Conservation (phyloP, 108 stramenopile genomes). For the Nannochloropsis gaditana region DNA sequence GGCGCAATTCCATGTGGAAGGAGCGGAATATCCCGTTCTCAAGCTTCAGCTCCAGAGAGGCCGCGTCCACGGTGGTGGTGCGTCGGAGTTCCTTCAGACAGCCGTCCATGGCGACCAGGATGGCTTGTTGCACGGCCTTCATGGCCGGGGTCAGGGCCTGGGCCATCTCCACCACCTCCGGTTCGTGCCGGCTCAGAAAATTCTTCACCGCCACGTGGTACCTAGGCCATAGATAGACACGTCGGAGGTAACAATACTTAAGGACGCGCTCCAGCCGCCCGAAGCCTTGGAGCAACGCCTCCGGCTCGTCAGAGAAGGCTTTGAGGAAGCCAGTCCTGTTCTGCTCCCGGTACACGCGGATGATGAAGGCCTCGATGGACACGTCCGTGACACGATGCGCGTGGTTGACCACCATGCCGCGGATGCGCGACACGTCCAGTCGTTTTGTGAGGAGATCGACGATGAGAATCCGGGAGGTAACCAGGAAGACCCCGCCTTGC, state of each 20-base stretch:
- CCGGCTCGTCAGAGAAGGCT: constrained; percentile 84
- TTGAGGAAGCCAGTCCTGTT: constrained; percentile 78
- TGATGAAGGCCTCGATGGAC: constrained; percentile 90
- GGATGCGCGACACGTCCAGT: constrained; percentile 63
- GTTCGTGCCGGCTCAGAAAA: constrained; percentile 66
- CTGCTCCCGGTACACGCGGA: constrained; percentile 75
- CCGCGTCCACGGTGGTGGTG: background rate
- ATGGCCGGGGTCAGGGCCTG: constrained; percentile 73
- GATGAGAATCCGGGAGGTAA: constrained; percentile 90
- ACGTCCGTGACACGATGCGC: constrained; percentile 81
- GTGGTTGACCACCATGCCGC: constrained; percentile 81
- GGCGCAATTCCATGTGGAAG: constrained; percentile 71
- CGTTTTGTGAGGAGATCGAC: constrained; percentile 80
- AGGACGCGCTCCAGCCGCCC: constrained; percentile 77
- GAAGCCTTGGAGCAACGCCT: constrained; percentile 71
- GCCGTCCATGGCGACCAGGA: constrained; percentile 73
- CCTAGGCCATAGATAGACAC: constrained; percentile 83
- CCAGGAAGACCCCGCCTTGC: constrained; percentile 65
- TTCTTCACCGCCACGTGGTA: constrained; percentile 73
- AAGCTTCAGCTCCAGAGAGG: constrained; percentile 59
- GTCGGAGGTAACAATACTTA: constrained; percentile 66
- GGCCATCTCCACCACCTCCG: constrained; percentile 74
- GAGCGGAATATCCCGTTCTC: constrained; percentile 78
- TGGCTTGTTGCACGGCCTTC: constrained; percentile 72
- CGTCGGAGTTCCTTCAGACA: constrained; percentile 76